Conservation (phyloP, 2,329 filamentous ascomycete genomes). For the Lasiodiplodia citricola region DNA sequence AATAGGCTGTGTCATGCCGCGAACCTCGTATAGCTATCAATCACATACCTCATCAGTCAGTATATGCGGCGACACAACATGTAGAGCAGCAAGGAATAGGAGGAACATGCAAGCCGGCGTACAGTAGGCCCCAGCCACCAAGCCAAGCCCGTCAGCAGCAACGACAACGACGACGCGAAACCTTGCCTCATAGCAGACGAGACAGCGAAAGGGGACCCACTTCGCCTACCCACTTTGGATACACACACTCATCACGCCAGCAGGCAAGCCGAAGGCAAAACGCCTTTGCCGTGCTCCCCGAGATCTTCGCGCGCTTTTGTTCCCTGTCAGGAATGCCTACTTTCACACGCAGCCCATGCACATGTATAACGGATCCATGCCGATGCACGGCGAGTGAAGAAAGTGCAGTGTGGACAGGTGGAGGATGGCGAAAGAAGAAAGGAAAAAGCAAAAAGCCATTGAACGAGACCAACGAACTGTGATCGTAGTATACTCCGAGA, state of each 20-base stretch:
- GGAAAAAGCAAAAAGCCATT: not conserved
- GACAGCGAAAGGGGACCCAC: not conserved
- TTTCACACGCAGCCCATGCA: not conserved
- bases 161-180: not conserved
- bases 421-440: not conserved
- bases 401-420: not conserved
- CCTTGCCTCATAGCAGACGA: not conserved
- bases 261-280: not conserved
- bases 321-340: not conserved
- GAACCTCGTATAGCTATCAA: not conserved
- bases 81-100: not conserved
- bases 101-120: not conserved
- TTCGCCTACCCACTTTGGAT: not conserved
- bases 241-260: not conserved
- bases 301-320: not conserved
- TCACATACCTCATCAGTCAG: constrained; percentile 6
- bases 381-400: not conserved
- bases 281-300: not conserved
- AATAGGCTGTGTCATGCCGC: not conserved
- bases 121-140: not conserved
- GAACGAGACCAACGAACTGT: not conserved
- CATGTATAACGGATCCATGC: not conserved
- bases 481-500: not conserved
- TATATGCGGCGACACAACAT: not conserved
- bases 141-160: not conserved